Percentiles rank a stretch among this genome's conserved stretches.
Evolutionary conservation across 1,139 yeast genomes (phyloP).

Genomic region (Scheffersomyces lignicola): DNA sequence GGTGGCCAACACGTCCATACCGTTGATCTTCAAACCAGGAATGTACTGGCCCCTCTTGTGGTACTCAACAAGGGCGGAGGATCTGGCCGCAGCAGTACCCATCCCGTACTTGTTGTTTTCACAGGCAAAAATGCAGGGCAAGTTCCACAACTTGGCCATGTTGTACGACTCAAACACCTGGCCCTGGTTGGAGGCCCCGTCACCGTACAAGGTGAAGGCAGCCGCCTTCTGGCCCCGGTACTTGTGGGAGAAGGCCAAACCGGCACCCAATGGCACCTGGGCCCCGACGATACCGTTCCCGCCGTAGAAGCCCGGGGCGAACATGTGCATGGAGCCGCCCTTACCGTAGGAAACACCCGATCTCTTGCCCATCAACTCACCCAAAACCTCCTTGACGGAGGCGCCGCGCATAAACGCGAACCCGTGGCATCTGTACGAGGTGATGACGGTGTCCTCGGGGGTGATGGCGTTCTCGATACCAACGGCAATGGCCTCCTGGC

Average conservation of each 20-base stretch:
- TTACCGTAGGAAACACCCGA: conserved; percentile 94
- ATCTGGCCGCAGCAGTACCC: conserved; percentile 98
- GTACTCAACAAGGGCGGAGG: conserved; percentile 95
- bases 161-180: conserved; percentile 96
- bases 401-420: conserved; percentile 96
- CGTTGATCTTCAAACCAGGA: conserved; percentile 97
- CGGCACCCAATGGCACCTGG: conserved; percentile 97
- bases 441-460: conserved; percentile 81
- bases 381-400: conserved; percentile 83
- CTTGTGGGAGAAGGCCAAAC: conserved; percentile 95
- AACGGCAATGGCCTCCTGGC: conserved; percentile 98
- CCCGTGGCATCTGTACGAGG: conserved; percentile 98
- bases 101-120: conserved; percentile 99
- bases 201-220: conserved; percentile 91
- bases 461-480: conserved; percentile 96
- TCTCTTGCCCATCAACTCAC: conserved; percentile 96
- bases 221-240: conserved; percentile 81
- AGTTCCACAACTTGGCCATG: conserved; percentile 99
- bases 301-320: conserved; percentile 92
- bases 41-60: conserved; percentile 99
- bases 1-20: conserved; percentile 95
- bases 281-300: conserved; percentile 99
- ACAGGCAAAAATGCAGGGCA: conserved; percentile 93
- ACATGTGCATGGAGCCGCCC: conserved; percentile 99
- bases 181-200: conserved; percentile 99